These are phyloP conservation scores for Entomortierella beljakovae DNA, from an alignment of 192 early-diverging fungal genomes.

Conservation along the genomic window DNA sequence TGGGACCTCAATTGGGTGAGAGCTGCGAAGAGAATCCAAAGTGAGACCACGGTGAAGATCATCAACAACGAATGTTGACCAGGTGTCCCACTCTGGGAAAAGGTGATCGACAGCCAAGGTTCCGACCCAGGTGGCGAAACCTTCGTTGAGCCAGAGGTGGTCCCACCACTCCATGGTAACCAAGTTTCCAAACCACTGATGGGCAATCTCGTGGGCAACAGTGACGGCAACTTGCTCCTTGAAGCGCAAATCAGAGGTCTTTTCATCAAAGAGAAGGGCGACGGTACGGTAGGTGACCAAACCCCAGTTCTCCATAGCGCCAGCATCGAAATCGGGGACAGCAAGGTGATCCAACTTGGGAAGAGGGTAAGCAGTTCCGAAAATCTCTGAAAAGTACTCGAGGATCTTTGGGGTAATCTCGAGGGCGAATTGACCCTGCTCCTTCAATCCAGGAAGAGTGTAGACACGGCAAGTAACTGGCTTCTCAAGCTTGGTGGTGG, in stretches of 20 bases:
- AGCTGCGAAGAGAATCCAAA: slow-evolving; percentile 87
- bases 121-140: slow-evolving; percentile 97
- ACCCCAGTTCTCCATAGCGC: slow-evolving; percentile 99
- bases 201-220: slow-evolving; percentile 89
- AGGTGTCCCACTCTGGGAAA: slow-evolving; percentile 95
- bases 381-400: slow-evolving; percentile 91
- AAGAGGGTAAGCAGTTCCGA: slow-evolving; percentile 89
- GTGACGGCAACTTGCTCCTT: slow-evolving; percentile 90
- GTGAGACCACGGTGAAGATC: slow-evolving; percentile 81
- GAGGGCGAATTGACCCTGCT: slow-evolving; percentile 88
- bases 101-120: slow-evolving; percentile 87
- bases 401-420: slow-evolving; percentile 80
- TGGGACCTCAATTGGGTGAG: slow-evolving; percentile 94
- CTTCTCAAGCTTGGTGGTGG: slow-evolving; percentile 76
- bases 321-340: slow-evolving; percentile 91
- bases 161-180: slow-evolving; percentile 98
- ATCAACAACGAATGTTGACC: slow-evolving; percentile 86
- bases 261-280: slow-evolving; percentile 86
- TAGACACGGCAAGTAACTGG: slow-evolving; percentile 89
- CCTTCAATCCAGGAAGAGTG: slow-evolving; percentile 81
- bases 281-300: slow-evolving; percentile 92
- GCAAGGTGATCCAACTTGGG: slow-evolving; percentile 92
- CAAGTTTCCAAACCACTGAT: slow-evolving; percentile 96
- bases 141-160: slow-evolving; percentile 96
- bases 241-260: slow-evolving; percentile 73